Evolutionary conservation across 2,329 filamentous ascomycete genomes (phyloP).

Genomic region (Alternaria conjuncta): DNA sequence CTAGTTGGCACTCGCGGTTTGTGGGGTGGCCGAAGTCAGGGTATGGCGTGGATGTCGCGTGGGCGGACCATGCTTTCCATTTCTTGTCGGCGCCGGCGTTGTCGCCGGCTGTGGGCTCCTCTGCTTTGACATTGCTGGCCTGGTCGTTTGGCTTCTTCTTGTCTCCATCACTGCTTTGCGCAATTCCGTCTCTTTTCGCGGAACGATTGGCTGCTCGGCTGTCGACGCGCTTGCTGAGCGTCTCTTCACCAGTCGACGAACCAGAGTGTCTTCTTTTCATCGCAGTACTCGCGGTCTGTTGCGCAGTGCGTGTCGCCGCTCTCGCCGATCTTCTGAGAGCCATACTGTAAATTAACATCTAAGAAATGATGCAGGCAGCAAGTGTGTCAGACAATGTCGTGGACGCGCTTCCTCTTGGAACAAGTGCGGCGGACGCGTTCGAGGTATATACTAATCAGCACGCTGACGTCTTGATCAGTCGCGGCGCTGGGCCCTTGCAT

Average conservation of each 20-base stretch:
- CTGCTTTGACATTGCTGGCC: not conserved
- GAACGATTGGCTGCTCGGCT: not conserved
- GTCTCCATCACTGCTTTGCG: not conserved
- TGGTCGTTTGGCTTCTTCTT: not conserved
- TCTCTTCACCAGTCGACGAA: not conserved
- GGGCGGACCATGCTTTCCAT: constrained; percentile 12
- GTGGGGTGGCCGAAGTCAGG: constrained; percentile 8
- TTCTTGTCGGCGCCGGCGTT: not conserved
- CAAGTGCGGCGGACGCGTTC: not conserved
- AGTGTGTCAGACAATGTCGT: not conserved
- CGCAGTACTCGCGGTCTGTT: not conserved
- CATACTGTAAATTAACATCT: not conserved
- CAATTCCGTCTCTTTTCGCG: not conserved
- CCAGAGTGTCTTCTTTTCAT: not conserved
- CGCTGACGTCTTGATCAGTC: not conserved
- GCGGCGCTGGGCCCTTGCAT: not conserved
- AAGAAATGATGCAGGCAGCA: not conserved
- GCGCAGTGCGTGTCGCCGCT: not conserved
- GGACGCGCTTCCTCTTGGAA: not conserved
- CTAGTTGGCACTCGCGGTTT: constrained; percentile 6
- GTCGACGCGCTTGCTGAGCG: not conserved
- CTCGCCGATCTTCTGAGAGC: not conserved
- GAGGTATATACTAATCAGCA: not conserved
- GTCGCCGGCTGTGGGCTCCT: too few relatives aligned
- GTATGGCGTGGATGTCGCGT: constrained; percentile 9